phyloP scores from a whole-genome alignment of 2,329 filamentous ascomycete species.

The Microascus cirrosus region DNA sequence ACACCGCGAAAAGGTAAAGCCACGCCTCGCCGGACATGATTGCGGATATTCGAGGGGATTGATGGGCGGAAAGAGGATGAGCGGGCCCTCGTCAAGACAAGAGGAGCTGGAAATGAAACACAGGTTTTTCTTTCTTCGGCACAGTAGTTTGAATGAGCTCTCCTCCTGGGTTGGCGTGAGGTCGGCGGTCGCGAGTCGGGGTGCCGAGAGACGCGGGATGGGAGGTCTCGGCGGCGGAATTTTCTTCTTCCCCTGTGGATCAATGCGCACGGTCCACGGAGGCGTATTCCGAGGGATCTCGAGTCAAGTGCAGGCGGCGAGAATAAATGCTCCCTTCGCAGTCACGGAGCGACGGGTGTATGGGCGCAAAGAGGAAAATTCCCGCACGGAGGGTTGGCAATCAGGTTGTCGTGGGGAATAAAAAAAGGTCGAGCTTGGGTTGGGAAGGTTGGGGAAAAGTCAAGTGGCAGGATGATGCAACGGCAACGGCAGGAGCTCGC shows the following conservation, averaged over 20 bases:
- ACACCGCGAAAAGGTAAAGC: slow-evolving; percentile 93
- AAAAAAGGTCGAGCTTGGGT: background rate
- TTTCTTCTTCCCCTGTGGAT: background rate
- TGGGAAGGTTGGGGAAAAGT: background rate
- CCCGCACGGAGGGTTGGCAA: background rate
- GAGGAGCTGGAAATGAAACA: background rate
- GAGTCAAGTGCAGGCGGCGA: background rate
- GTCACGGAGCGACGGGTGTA: background rate
- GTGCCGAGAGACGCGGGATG: background rate
- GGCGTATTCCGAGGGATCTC: background rate
- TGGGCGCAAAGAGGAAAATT: background rate
- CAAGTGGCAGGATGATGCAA: slow-evolving; percentile 1
- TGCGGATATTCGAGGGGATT: background rate
- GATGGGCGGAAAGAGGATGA: background rate
- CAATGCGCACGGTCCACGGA: background rate
- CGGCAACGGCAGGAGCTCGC: background rate
- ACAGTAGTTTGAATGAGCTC: background rate
- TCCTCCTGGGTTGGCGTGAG: background rate
- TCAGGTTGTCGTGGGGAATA: background rate
- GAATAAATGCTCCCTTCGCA: background rate
- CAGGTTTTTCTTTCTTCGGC: background rate
- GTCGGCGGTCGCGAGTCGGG: background rate
- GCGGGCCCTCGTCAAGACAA: background rate
- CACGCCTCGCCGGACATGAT: slow-evolving; percentile 93
- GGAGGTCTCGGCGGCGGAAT: background rate